Evolutionary conservation across 2,329 filamentous ascomycete genomes (phyloP).

Genomic region (Blastomyces silverae): DNA sequence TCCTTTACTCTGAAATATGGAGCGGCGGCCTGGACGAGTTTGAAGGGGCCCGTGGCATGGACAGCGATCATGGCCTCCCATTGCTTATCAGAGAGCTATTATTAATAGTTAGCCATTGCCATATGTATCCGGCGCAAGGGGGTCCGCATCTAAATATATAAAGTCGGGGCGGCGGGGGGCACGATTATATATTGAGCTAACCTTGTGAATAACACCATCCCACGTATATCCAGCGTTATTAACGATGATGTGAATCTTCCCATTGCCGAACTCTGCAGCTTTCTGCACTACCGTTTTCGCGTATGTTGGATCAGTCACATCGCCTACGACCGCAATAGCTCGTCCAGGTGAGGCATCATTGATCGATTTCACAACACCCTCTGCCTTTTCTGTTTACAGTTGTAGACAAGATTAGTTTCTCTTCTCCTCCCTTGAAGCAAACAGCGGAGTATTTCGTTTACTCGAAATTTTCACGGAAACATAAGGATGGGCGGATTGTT

Average conservation of each 20-base stretch:
- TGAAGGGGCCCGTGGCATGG: conserved; percentile 80
- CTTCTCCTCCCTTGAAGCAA: neutral
- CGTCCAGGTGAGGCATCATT: conserved; percentile 55
- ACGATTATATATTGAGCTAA: conserved; percentile 24
- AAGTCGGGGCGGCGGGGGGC: too few relatives aligned
- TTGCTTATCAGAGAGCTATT: conserved; percentile 58
- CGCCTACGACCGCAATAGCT: conserved; percentile 67
- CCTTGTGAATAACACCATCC: conserved; percentile 87
- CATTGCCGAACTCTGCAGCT: conserved; percentile 70
- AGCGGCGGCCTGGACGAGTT: conserved; percentile 69
- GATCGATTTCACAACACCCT: conserved; percentile 62
- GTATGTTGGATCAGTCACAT: conserved; percentile 66
- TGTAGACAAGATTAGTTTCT: conserved; percentile 16
- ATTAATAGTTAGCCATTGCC: neutral
- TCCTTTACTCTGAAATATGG: conserved; percentile 85
- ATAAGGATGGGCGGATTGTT: neutral
- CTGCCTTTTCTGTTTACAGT: conserved; percentile 56
- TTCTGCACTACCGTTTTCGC: conserved; percentile 64
- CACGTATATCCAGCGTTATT: conserved; percentile 92
- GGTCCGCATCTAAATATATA: neutral
- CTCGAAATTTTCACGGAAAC: neutral
- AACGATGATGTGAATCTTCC: conserved; percentile 85
- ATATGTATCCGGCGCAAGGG: neutral
- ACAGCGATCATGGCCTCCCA: conserved; percentile 82
- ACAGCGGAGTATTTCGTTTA: neutral